These are phyloP conservation scores for Umbilicus rupestris DNA, from an alignment of 164 flowering plant genomes.

Conservation along the genomic window DNA sequence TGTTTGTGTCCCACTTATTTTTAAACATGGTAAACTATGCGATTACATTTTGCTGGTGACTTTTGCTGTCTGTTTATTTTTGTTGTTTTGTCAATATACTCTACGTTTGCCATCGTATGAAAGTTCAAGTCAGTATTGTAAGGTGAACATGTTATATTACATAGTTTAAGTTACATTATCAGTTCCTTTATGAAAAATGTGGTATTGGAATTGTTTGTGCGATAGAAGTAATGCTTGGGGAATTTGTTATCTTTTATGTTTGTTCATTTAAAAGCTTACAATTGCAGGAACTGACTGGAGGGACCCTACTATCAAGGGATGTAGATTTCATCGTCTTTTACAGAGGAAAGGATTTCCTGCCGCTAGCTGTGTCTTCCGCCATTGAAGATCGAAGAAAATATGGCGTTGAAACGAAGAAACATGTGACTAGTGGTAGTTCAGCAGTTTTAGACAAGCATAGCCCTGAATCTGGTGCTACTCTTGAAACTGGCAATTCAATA, in stretches of 20 bases:
- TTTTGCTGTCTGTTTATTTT: neutral
- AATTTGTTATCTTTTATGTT: conserved; percentile 4
- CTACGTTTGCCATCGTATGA: neutral
- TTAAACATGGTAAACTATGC: neutral
- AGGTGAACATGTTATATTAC: neutral
- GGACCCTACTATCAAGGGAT: conserved; percentile 70
- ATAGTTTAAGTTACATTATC: neutral
- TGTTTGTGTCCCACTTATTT: neutral
- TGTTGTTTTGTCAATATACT: neutral
- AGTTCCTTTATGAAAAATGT: neutral
- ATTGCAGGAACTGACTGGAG: conserved; percentile 86
- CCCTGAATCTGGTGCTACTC: conserved; percentile 11
- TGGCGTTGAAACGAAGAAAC: conserved; percentile 13
- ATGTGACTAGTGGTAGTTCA: conserved; percentile 2
- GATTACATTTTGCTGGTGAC: neutral
- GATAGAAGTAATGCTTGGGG: neutral
- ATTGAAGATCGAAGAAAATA: conserved; percentile 52
- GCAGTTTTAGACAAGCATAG: conserved; percentile 14
- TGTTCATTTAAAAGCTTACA: conserved; percentile 14
- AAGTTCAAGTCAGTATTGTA: neutral
- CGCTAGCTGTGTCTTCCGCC: conserved; percentile 77
- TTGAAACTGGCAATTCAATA: conserved; percentile 8
- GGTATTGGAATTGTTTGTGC: neutral
- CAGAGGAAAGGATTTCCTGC: conserved; percentile 95
- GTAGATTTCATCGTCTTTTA: conserved; percentile 67